Evolutionary conservation across 441 rosid genomes (phyloP), one percentile per base, ranked within the genome.

Genomic region (Dalechampia spathulata): DNA sequence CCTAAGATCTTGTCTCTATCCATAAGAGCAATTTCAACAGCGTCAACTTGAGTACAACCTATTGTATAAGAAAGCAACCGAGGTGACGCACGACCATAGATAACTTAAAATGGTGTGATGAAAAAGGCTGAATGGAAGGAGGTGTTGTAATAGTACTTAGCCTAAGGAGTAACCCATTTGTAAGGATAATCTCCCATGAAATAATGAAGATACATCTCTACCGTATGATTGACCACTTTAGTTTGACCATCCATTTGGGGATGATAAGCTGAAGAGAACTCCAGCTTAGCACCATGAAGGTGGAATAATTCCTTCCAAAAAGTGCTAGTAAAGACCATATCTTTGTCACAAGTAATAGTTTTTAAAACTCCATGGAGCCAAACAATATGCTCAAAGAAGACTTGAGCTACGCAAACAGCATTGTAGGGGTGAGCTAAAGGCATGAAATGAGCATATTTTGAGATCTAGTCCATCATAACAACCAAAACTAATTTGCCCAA

Each of bases 41-140:
- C 14, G 3, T 15, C 52, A 0, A 48, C 36, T 3, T 9, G 5
- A 0, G 10, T n/a, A 1, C 1, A 7, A 10, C 4, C 51, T 1
- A 2, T n/a, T n/a, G 27, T 23, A 5, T 0, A 0, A 28, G 4
- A 12, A 12, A 27, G 0, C 7, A 44, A 7, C 0, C 2, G 2
- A 0, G 13, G 12, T 6, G 13, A 25, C 2, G 34, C 1, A 0
- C 19, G 8, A 9, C 61, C 16, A 44, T 30, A 28, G 0, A 57
- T 28, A 0, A 57, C 51, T 4, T 57, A 15, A 0, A 57, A 57
- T 0, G 32, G 42, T 3, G 52, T 27, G 0, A 8, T 13, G 0
- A 14, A 7, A 4, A 32, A 0, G 0, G 43, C 19, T 0, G 28
- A 13, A 1, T 57, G 52, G 3, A 3, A 57, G 0, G 26, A 20